Evolutionary conservation across 2,329 filamentous ascomycete genomes (phyloP), one percentile per base, ranked within the genome.

Genomic region (Zalaria obscura): DNA sequence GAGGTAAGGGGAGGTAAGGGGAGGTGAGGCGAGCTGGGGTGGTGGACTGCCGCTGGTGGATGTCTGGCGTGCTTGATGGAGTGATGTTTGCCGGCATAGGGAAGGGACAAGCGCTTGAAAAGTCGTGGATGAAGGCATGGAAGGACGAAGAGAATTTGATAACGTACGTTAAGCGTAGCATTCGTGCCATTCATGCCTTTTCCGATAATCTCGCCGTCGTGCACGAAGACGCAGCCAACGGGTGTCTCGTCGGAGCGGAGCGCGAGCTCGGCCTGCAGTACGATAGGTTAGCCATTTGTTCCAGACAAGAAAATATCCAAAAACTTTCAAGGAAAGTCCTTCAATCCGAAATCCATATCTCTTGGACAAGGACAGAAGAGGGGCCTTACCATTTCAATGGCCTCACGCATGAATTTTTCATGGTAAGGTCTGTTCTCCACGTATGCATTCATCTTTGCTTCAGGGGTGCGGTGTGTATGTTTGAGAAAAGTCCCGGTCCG

Each of bases 181-280:
- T 95, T 98, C 40, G 91, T 98, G 48, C 93, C 91, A 55, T 98
- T 98, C 83, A 95, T 95, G 47, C 91, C 91, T 48, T 74, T 75
- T 35, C 85, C 88, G 49, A 98, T 87, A 48, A 95, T 73, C 50
- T 76, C 70, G 49, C 78, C 80, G 27, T 84, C 64, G 57, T 87
- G 75, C 25, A 96, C 88, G 40, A 98, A 78, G 28, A 98, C 87
- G 61, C 91, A 98, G 38, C 91, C 93, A 18, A 98, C 91, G 1
- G 91, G 91, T 1, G 93, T 96, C 66, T 98, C 91, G 52, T 93
- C 88, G 47, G 76, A 83, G 51, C 69, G 68, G 38, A 98, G 75
- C 25, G 93, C 91, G 49, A 86, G 75, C 54, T 89, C 80, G 44
- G 87, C 91, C 85, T 93, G 18, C 27, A 35, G 5, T 32, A 31